phyloP scores from a whole-genome alignment of 805 yeast species.

The Candida jianshihensis region DNA sequence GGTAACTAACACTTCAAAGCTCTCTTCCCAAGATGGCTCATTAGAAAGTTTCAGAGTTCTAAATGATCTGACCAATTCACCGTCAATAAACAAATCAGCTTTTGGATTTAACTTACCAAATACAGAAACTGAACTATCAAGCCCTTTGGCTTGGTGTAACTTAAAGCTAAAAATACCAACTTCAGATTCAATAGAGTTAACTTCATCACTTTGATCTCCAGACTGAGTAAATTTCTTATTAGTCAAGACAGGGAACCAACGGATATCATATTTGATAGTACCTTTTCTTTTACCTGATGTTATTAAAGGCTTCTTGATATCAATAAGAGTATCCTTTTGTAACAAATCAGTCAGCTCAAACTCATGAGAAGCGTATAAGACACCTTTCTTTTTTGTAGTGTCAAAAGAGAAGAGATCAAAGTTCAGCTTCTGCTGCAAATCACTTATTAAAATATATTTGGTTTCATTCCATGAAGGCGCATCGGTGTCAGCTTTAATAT shows the following conservation, averaged over 20 bases:
- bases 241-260: slow-evolving; percentile 30
- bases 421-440: slow-evolving; percentile 48
- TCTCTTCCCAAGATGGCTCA: slow-evolving; percentile 67
- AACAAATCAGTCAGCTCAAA: slow-evolving; percentile 54
- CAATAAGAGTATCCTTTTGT: slow-evolving; percentile 39
- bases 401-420: slow-evolving; percentile 50
- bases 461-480: slow-evolving; percentile 65
- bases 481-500: slow-evolving; percentile 46
- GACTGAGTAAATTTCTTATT: slow-evolving; percentile 4
- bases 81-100: slow-evolving; percentile 59
- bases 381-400: slow-evolving; percentile 45
- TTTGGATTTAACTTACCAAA: slow-evolving; percentile 46
- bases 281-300: slow-evolving; percentile 51
- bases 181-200: slow-evolving; percentile 45
- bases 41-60: slow-evolving; percentile 61
- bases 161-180: slow-evolving; percentile 65
- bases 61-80: slow-evolving; percentile 45
- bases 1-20: slow-evolving; percentile 53
- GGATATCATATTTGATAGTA: slow-evolving; percentile 46
- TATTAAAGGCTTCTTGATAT: slow-evolving; percentile 19
- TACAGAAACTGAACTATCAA: slow-evolving; percentile 47
- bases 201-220: slow-evolving; percentile 24
- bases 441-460: slow-evolving; percentile 49
- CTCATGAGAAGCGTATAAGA: slow-evolving; percentile 40
- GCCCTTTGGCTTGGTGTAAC: slow-evolving; percentile 51